Evolutionary conservation across 1,284 basidiomycete genomes (phyloP), one percentile per base, ranked within the genome.

Genomic region (Puccinia coronata): DNA sequence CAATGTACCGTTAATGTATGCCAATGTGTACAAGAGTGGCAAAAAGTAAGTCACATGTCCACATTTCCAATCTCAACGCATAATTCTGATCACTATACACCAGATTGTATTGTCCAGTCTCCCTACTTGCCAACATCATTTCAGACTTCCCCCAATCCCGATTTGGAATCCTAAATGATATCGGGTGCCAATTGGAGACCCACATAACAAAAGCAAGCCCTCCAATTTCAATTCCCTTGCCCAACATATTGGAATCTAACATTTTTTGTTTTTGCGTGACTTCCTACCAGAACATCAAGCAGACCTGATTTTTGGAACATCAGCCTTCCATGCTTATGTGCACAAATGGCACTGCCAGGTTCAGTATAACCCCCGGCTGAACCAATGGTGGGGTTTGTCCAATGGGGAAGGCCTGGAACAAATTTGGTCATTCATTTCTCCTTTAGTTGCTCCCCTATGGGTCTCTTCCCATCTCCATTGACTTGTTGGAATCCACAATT

Each of bases 161-260:
- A 39, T 25, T 69, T 69, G 65, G 65, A 4, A 49, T 69, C 65
- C 65, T 69, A 1, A 41, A 69, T 41, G 71, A 73, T 23, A 73
- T 73, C 34, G 71, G 71, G 20, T 73, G 71, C 36, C 71, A 73
- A 23, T 31, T 73, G 49, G 71, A 73, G 28, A 36, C 49, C 20
- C 71, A 73, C 51, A 73, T 73, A 31, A 73, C 16, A 20, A 73
- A 73, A 20, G 43, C 55, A 73, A 55, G 47, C 55, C 4, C n/a
- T 59, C 18, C 55, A 59, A 55, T 1, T 28, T 0, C n/a, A 9
- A 14, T 59, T 8, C 28, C 55, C 18, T 31, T 5, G 11, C 11
- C 11, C 25, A 31, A 28, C 12, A 47, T 18, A 34, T 28, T 2
- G 2, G 31, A 28, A 14, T 28, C n/a, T 59, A 9, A 59, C 55